Conservation (phyloP, 352 stramenopile species). For the Phytopythium sindhum region DNA sequence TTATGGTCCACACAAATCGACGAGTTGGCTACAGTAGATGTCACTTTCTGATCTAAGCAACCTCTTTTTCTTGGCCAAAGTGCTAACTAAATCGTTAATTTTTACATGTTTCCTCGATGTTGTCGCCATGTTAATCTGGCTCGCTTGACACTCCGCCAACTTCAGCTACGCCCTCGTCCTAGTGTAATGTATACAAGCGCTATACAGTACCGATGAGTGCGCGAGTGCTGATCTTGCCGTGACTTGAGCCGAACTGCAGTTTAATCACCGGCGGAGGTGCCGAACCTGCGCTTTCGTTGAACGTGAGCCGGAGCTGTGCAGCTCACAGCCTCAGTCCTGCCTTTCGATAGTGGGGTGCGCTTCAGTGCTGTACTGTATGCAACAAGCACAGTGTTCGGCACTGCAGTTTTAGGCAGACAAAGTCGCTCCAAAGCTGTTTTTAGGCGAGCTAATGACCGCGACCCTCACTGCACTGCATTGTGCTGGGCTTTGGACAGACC, state of each 20-base stretch:
- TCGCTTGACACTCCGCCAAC: too few relatives aligned
- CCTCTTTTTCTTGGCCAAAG: too few relatives aligned
- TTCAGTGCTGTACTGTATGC: background rate
- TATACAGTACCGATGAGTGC: too few relatives aligned
- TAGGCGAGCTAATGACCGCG: too few relatives aligned
- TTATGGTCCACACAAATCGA: background rate
- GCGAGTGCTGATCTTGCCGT: background rate
- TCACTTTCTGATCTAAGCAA: too few relatives aligned
- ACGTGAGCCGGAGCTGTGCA: background rate
- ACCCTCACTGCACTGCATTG: too few relatives aligned
- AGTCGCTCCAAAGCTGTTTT: too few relatives aligned
- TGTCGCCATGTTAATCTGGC: background rate
- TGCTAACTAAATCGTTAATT: background rate
- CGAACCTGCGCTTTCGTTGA: background rate
- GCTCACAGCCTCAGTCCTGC: background rate
- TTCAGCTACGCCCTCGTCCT: too few relatives aligned
- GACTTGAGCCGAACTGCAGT: background rate
- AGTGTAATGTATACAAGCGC: too few relatives aligned
- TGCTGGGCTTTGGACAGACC: too few relatives aligned
- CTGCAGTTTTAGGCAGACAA: too few relatives aligned
- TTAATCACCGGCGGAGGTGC: background rate
- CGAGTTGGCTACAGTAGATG: background rate
- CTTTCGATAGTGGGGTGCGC: background rate
- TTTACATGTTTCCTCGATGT: background rate
- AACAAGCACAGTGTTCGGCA: too few relatives aligned